phyloP scores from a whole-genome alignment of 148 eudicot genomes.

The Silene latifolia region DNA sequence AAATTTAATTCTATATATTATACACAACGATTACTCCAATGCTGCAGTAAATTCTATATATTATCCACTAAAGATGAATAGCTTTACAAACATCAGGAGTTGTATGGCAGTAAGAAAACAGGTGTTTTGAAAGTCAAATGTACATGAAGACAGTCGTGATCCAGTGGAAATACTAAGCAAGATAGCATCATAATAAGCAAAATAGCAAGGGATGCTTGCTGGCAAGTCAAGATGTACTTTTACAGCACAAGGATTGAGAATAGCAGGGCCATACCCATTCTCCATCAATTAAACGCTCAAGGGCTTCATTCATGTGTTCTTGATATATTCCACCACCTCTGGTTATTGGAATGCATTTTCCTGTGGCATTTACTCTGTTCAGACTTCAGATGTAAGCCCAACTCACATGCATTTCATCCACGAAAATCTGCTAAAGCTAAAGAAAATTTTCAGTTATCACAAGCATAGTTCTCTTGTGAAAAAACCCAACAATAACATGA shows the following conservation, averaged over 20 bases:
- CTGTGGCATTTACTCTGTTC: constrained; percentile 47
- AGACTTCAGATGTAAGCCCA: constrained; percentile 32
- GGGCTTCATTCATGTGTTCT: constrained; percentile 94
- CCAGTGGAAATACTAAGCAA: neutral
- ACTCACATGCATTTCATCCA: constrained; percentile 18
- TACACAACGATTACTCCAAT: neutral
- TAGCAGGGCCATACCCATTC: constrained; percentile 61
- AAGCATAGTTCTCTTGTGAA: constrained; percentile 2
- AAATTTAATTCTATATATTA: neutral
- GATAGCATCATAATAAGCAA: no score
- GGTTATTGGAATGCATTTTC: constrained; percentile 94
- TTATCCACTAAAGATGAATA: neutral
- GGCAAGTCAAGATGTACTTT: neutral
- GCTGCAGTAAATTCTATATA: no score
- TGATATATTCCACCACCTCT: constrained; percentile 96
- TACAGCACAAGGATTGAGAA: neutral
- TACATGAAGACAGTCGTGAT: neutral
- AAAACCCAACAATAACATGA: neutral
- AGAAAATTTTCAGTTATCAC: constrained; percentile 21
- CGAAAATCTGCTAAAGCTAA: constrained; percentile 22
- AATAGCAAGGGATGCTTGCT: neutral
- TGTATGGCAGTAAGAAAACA: neutral
- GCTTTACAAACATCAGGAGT: neutral
- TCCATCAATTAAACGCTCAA: constrained; percentile 75
- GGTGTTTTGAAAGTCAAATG: neutral